Evolutionary conservation across 2,329 filamentous ascomycete genomes (phyloP).

Genomic region (Fusarium keratoplasticum): DNA sequence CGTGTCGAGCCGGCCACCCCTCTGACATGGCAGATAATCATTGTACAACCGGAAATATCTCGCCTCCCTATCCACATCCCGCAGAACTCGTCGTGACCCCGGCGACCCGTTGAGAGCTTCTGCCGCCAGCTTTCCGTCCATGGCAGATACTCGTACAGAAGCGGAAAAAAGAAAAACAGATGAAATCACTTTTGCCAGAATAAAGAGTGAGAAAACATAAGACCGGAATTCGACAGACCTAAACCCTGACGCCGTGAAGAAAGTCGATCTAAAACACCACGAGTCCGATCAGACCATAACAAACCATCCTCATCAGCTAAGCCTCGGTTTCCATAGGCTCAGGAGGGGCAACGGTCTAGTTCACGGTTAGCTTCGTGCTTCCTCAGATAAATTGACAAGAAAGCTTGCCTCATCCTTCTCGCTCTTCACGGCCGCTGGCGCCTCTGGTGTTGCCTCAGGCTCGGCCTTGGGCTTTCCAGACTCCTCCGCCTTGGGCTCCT

Average conservation of each 20-base stretch:
- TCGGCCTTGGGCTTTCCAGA: constrained; percentile 38
- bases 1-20: constrained; percentile 10
- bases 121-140: constrained; percentile 21
- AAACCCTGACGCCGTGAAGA: constrained; percentile 45
- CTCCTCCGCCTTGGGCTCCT: constrained; percentile 53
- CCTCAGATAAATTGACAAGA: background rate
- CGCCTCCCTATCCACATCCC: constrained; percentile 12
- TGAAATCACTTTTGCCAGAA: constrained; percentile 43
- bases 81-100: constrained; percentile 22
- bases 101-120: constrained; percentile 25
- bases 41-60: constrained; percentile 41
- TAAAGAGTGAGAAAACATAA: constrained; percentile 32
- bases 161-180: constrained; percentile 33
- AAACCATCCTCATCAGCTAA: constrained; percentile 36
- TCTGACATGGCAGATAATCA: constrained; percentile 28
- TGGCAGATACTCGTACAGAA: constrained; percentile 46
- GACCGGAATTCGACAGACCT: constrained; percentile 39
- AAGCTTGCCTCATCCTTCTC: constrained; percentile 52
- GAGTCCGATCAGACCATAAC: constrained; percentile 19
- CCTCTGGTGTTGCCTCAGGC: constrained; percentile 35
- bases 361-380: constrained; percentile 17
- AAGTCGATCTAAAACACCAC: constrained; percentile 40
- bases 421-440: constrained; percentile 36
- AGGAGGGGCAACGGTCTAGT: constrained; percentile 44
- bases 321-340: constrained; percentile 54